These are phyloP conservation scores for Chiua virens DNA, from an alignment of 768 basidiomycete genomes.

Conservation along the genomic window DNA sequence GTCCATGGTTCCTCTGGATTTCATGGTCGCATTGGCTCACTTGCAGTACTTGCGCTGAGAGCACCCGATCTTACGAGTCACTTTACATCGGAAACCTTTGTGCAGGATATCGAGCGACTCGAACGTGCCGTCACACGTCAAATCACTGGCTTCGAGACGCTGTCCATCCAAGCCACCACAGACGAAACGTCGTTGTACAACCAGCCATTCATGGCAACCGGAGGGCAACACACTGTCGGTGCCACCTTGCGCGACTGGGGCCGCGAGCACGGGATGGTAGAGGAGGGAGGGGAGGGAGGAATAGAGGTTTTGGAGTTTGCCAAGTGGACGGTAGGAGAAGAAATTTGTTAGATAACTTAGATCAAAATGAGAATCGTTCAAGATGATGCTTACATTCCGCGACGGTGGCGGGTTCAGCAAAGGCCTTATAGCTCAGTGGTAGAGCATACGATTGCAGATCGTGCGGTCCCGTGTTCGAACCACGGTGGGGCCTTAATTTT, in stretches of 20 bases:
- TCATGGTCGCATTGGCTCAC: conserved; percentile 60
- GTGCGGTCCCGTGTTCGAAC: conserved; percentile 57
- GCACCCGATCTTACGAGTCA: conserved; percentile 45
- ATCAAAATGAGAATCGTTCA: too few relatives aligned
- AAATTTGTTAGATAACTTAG: conserved; percentile 2
- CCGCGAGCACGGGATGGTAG: conserved; percentile 43
- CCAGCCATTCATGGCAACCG: conserved; percentile 74
- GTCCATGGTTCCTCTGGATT: conserved; percentile 54
- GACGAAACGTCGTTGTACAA: conserved; percentile 63
- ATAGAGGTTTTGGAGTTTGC: conserved; percentile 49
- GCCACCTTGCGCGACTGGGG: conserved; percentile 53
- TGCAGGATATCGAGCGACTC: conserved; percentile 57
- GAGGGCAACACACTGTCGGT: conserved; percentile 47
- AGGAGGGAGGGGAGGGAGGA: conserved; percentile 31
- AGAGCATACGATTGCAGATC: conserved; percentile 63
- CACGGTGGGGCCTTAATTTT: conserved; percentile 47
- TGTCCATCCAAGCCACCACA: conserved; percentile 39
- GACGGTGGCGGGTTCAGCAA: too few relatives aligned
- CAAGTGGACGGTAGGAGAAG: conserved; percentile 67
- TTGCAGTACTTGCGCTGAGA: conserved; percentile 56
- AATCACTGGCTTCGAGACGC: conserved; percentile 79
- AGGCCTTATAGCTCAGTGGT: conserved; percentile 46
- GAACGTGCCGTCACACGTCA: conserved; percentile 82
- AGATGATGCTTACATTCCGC: too few relatives aligned
- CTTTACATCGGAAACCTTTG: conserved; percentile 48